phyloP scores from a whole-genome alignment of 305 asterid genomes.

The Solanum hybrid region DNA sequence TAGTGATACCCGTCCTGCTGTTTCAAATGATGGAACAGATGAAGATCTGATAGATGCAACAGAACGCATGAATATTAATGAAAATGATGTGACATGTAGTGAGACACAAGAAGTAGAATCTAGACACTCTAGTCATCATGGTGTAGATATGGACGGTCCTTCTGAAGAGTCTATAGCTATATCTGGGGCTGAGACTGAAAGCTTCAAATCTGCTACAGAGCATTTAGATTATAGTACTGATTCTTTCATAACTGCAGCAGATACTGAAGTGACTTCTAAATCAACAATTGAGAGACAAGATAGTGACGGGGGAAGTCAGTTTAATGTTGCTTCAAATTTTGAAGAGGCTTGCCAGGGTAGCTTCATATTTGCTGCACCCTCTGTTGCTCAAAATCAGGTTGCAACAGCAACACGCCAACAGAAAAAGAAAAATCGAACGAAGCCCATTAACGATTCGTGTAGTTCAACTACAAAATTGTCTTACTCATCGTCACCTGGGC shows the following conservation, averaged over 20 bases:
- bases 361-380: slow-evolving; percentile 66
- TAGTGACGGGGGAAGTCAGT: slow-evolving; percentile 41
- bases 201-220: slow-evolving; percentile 83
- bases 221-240: slow-evolving; percentile 68
- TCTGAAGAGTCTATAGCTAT: slow-evolving; percentile 59
- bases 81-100: slow-evolving; percentile 21
- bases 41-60: slow-evolving; percentile 48
- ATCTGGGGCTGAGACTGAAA: slow-evolving; percentile 61
- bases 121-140: slow-evolving; percentile 19
- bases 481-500: slow-evolving; percentile 28
- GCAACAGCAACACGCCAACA: slow-evolving; percentile 32
- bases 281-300: slow-evolving; percentile 45
- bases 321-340: slow-evolving; percentile 25
- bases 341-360: slow-evolving; percentile 37
- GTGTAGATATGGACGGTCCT: slow-evolving; percentile 29
- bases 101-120: slow-evolving; percentile 24
- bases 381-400: slow-evolving; percentile 41
- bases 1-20: slow-evolving; percentile 24
- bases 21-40: slow-evolving; percentile 32
- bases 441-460: slow-evolving; percentile 35
- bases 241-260: slow-evolving; percentile 58
- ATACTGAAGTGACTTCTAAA: slow-evolving; percentile 51
- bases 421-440: slow-evolving; percentile 54
- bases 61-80: slow-evolving; percentile 35
- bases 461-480: slow-evolving; percentile 33